Evolutionary conservation across 1,139 yeast genomes (phyloP).

Genomic region (Yamadazyma sp.): DNA sequence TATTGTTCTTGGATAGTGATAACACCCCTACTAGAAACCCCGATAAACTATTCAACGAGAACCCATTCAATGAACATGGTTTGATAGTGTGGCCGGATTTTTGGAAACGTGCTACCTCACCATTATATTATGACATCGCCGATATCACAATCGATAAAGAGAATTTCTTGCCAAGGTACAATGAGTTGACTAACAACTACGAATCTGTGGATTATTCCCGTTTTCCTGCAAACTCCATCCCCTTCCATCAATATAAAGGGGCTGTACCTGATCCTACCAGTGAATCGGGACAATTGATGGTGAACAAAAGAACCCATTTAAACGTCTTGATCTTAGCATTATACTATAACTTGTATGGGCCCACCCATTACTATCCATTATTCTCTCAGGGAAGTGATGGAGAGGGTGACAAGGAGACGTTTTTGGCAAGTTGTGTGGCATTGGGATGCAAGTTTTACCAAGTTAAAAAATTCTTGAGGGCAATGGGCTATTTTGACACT

Average conservation of each 20-base stretch:
- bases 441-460: constrained; percentile 62
- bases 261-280: constrained; percentile 79
- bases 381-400: constrained; percentile 85
- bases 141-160: constrained; percentile 26
- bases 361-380: constrained; percentile 76
- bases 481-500: constrained; percentile 51
- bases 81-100: constrained; percentile 50
- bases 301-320: constrained; percentile 64
- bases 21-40: constrained; percentile 64
- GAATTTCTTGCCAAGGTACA: constrained; percentile 30
- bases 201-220: constrained; percentile 13
- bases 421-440: constrained; percentile 75
- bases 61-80: constrained; percentile 34
- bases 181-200: constrained; percentile 22
- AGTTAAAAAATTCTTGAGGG: constrained; percentile 57
- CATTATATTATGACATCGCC: constrained; percentile 40
- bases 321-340: constrained; percentile 64
- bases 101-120: constrained; percentile 48
- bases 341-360: constrained; percentile 80
- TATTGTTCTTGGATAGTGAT: constrained; percentile 76
- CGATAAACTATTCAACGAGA: constrained; percentile 34
- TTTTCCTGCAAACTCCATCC: constrained; percentile 30
- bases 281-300: constrained; percentile 80
- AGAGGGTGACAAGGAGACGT: constrained; percentile 91
- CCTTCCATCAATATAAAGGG: constrained; percentile 67